Evolutionary conservation across 768 basidiomycete species (phyloP), one percentile per base, ranked within the genome.

Genomic region (Baorangia bicolor): DNA sequence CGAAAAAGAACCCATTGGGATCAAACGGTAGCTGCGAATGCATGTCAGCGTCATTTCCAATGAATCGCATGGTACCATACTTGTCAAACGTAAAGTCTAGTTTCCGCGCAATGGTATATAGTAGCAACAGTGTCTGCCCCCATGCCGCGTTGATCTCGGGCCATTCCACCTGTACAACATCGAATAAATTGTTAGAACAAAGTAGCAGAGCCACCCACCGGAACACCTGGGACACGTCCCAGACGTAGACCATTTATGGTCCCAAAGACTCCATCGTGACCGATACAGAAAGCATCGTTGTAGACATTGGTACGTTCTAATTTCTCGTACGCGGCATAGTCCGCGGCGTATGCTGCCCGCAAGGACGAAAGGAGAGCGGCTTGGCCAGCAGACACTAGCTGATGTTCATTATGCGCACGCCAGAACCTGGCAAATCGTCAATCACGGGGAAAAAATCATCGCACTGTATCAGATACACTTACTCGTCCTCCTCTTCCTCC

Each of bases 111-210:
- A 99, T 84, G 8, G 93, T 93, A 66, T 96, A 91, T 34, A 98
- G 75, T 53, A 98, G 78, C 18, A 98, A 79, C n/a, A 96, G 77
- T 0, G 95, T 92, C 68, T 97, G 89, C 2, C 97, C 97, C 94
- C 96, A 97, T 18, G 97, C 97, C 12, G 97, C 97, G 67, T 98
- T 98, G 70, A 98, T 94, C 73, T 99, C 97, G 3, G 92, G 84
- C 95, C 95, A 99, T 68, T 98, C 97, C 30, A 98, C 95, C 86
- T 92, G 58, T 10, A 56, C 35, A n/a, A 40, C 14, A 30, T 60
- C 61, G 52, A 62, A 47, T 55, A 55, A 51, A 55, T 37, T 25
- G 44, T 23, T 16, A 53, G 12, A 28, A 37, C 56, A 54, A 37
- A n/a, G 27, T 34, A 42, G 8, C 42, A 48, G 18, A 46, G 25